A percentile compares a stretch with the other conserved stretches of the same genome.
Evolutionary conservation across 805 yeast species (phyloP).

Genomic region (Pichia manshurica): DNA sequence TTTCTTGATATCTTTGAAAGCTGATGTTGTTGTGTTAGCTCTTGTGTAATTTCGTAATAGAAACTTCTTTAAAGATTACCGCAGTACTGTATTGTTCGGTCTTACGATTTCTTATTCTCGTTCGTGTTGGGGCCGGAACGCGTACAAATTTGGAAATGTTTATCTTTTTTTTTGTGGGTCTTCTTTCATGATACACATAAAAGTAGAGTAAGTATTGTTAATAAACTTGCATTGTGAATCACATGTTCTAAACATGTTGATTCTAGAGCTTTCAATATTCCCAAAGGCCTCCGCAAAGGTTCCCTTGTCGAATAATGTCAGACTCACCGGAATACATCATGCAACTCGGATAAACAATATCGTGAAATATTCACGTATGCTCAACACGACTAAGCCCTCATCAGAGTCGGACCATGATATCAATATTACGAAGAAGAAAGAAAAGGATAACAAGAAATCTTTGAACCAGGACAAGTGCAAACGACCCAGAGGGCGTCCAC

Average conservation of each 20-base stretch:
- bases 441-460: neutral
- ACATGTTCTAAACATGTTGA: neutral
- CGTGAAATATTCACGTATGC: conserved; percentile 4
- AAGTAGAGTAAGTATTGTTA: too few relatives aligned
- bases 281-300: neutral
- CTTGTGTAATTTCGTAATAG: too few relatives aligned
- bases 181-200: too few relatives aligned
- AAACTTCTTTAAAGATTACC: too few relatives aligned
- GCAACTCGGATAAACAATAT: conserved; percentile 4
- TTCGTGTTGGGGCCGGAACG: too few relatives aligned
- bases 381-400: neutral
- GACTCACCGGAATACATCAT: conserved; percentile 3
- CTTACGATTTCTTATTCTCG: too few relatives aligned
- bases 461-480: neutral
- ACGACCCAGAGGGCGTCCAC: conserved; percentile 14
- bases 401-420: neutral
- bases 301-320: neutral
- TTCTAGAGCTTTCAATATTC: conserved; percentile 2
- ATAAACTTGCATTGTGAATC: neutral
- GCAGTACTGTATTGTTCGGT: too few relatives aligned
- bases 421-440: neutral
- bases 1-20: too few relatives aligned
- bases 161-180: neutral
- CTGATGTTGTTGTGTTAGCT: too few relatives aligned
- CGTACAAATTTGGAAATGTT: too few relatives aligned